Evolutionary conservation across 768 basidiomycete genomes (phyloP), one percentile per base, ranked within the genome.

Genomic region (Tulasnella sp.): DNA sequence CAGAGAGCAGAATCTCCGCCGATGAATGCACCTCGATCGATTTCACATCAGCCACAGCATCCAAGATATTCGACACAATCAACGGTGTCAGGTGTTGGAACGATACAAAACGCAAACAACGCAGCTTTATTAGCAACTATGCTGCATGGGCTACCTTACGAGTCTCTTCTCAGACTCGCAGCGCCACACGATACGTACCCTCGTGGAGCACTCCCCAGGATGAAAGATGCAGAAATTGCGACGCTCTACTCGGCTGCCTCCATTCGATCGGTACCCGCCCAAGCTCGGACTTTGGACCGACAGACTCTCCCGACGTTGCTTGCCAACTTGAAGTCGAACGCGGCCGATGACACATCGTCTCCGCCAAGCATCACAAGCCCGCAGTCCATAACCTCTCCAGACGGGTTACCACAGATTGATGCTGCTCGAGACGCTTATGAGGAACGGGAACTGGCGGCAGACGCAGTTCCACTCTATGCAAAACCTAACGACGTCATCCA

Each of bases 211-310:
- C 45, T 43, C 12, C 50, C 52, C 42, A 25, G 46, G 25, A 21
- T 22, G 24, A 76, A 76, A 19, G 89, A 91, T 69, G 76, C 84
- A 0, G 90, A 92, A 53, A 84, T 88, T 9, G 85, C 87, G 17
- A 90, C 88, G 2, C 74, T 91, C 4, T 92, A 91, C 69, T 87
- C 87, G n/a, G 87, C 87, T 0, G 87, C 86, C 4, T 87, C 85
- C 1, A 74, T 91, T 22, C 79, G 82, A 72, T 85, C 84, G 25
- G 77, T 89, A 27, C 79, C 84, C 4, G 51, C 51, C 1, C 31
- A 30, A 21, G 12, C 51, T 15, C 29, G 70, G 73, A 22, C 73
- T 71, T 44, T 65, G 61, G 48, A 53, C n/a, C 9, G 51, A 8
- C 51, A 53, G 25, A 22, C 44, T 67, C 25, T 71, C 70, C 34